Base-by-base conservation (phyloP, 1,139 yeast species). In the Hansenula anomala region DNA sequence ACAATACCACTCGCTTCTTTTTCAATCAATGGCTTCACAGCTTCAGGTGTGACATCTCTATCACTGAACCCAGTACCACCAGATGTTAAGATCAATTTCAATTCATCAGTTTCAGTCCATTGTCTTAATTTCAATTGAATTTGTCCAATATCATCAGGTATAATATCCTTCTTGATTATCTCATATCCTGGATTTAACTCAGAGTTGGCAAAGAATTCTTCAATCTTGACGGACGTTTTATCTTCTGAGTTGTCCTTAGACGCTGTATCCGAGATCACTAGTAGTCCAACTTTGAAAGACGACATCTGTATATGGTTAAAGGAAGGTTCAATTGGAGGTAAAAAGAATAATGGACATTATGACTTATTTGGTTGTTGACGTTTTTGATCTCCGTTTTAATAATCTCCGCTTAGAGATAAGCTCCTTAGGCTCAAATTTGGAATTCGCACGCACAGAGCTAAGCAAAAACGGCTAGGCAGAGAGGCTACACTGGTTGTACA, bases 21-120 rank as follows among this genome's bases (percentile, higher is more conserved):
- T 16, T 67, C 64, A 2, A 73, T 35, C 26, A 73, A 35, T 5
- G 68, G 63, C 37, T 44, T 53, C 6, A 73, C 27, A 11, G 33
- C 33, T 30, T 73, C 78, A 0, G 78, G 78, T 2, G 78, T 72
- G 12, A 60, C 53, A 49, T 73, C 78, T 9, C 60, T 48, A 4
- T 47, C 47, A 6, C 69, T 55, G 48, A 73, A 70, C 4, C 78
- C 78, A 0, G 78, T 73, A 0, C 78, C 78, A 6, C 78, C 78
- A n/a, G 66, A 56, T 0, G 73, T 65, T 12, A 71, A 33, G 13
- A 71, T 51, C 17, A 46, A 12, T 25, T 38, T 23, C 23, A 38
- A 9, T 13, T 14, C 18, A n/a, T n/a, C 18, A 17, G 26, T n/a
- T 17, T 38, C 40, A 5, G 57, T 47, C 60, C 60, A 55, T 13